Percentiles rank a stretch among this genome's conserved stretches.
Evolutionary conservation across 1,139 yeast species (phyloP).

Genomic region (Insectozyma bohioensis): DNA sequence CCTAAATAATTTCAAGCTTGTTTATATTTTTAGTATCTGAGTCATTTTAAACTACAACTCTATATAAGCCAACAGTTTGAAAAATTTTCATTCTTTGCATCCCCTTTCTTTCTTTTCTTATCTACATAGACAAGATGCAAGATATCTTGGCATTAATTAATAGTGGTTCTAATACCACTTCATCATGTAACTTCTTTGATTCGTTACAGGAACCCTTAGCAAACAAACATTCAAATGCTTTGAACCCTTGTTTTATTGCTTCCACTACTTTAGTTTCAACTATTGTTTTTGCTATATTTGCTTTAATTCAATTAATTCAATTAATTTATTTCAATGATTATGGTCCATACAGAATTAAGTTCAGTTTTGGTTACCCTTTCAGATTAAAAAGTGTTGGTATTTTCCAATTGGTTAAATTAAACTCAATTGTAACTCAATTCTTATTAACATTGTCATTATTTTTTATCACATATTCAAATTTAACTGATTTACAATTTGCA

Average conservation of each 20-base stretch:
- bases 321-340: conserved; percentile 21
- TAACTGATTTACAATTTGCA: conserved; percentile 11
- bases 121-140: no score
- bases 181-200: conserved; percentile 5
- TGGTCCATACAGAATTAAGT: conserved; percentile 29
- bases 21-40: no score
- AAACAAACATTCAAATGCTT: conserved; percentile 16
- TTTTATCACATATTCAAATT: conserved; percentile 15
- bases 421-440: conserved; percentile 24
- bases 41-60: no score
- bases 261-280: conserved; percentile 15
- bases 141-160: no score
- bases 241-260: conserved; percentile 33
- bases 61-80: no score
- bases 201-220: conserved; percentile 24
- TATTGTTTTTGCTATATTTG: conserved; percentile 14
- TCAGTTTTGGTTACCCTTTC: conserved; percentile 31
- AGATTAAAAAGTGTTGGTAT: conserved; percentile 28
- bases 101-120: no score
- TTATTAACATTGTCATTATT: conserved; percentile 18
- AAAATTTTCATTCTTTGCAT: no score
- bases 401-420: conserved; percentile 23
- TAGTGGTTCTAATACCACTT: no score
- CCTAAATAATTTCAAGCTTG: no score
- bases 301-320: conserved; percentile 18